Percentiles rank a stretch among this genome's conserved stretches.
These are phyloP conservation scores for Colletotrichum lindemuthianum DNA, from an alignment of 2,329 filamentous ascomycete species.

Conservation along the genomic window DNA sequence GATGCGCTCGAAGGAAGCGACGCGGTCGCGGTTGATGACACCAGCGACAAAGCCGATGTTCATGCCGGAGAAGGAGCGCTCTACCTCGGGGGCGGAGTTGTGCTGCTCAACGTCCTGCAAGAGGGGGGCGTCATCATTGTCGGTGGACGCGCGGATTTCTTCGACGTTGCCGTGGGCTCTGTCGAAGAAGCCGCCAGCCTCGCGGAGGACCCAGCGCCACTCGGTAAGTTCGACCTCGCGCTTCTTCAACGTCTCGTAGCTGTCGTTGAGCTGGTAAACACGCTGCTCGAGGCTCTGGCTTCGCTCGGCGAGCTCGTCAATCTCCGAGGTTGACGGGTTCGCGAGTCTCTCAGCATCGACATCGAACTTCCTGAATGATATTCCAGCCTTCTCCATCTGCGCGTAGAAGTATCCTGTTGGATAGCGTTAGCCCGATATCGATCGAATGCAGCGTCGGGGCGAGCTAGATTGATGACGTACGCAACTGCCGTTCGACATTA, in stretches of 20 bases:
- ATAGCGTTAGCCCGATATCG: constrained; percentile 43
- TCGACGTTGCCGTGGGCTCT: constrained; percentile 95
- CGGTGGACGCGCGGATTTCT: constrained; percentile 90
- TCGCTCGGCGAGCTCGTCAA: constrained; percentile 93
- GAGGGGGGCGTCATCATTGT: constrained; percentile 91
- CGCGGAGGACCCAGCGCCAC: constrained; percentile 97
- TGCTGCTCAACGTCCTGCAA: constrained; percentile 93
- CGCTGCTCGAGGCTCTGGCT: constrained; percentile 93
- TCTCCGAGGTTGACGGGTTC: constrained; percentile 90
- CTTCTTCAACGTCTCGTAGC: constrained; percentile 98
- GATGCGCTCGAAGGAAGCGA: constrained; percentile 96
- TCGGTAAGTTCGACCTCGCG: constrained; percentile 96
- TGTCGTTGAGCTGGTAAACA: constrained; percentile 92
- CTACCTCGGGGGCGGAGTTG: constrained; percentile 71
- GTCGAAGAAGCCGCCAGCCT: constrained; percentile 98
- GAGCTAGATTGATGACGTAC: constrained; percentile 63
- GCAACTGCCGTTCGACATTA: constrained; percentile 97
- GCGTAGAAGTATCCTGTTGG: constrained; percentile 85
- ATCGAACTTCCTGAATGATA: constrained; percentile 88
- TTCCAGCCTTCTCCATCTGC: constrained; percentile 94
- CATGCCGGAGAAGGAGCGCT: constrained; percentile 94
- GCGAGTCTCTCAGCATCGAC: constrained; percentile 89
- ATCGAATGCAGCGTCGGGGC: background rate
- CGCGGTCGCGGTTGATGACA: constrained; percentile 91
- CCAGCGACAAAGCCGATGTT: constrained; percentile 99